phyloP scores from a whole-genome alignment of 1,139 yeast species.

The Yamadazyma atlantica region DNA sequence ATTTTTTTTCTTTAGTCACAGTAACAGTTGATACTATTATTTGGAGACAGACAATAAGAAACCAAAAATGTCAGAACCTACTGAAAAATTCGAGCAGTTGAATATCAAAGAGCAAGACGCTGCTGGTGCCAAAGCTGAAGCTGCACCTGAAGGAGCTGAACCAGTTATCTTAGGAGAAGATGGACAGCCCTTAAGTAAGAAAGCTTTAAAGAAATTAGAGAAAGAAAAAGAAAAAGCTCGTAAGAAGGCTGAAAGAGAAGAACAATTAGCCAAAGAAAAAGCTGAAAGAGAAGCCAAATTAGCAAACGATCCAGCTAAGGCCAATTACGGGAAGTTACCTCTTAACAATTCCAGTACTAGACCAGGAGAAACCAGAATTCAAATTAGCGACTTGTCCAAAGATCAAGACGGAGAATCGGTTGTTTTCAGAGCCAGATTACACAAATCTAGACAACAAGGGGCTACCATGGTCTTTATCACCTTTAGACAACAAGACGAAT shows the following conservation, averaged over 20 bases:
- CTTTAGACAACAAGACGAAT: slow-evolving; percentile 82
- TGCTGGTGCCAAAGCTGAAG: slow-evolving; percentile 21
- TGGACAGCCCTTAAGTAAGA: slow-evolving; percentile 93
- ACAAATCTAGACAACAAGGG: slow-evolving; percentile 91
- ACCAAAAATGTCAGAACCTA: slow-evolving; percentile 19
- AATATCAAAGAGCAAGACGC: slow-evolving; percentile 22
- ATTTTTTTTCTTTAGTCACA: neutral
- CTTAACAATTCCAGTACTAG: slow-evolving; percentile 75
- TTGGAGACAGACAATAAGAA: neutral
- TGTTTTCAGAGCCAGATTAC: slow-evolving; percentile 89
- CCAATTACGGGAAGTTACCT: slow-evolving; percentile 86
- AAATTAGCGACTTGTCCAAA: slow-evolving; percentile 55
- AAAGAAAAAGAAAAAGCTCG: slow-evolving; percentile 91
- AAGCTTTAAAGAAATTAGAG: slow-evolving; percentile 90
- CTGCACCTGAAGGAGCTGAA: slow-evolving; percentile 17
- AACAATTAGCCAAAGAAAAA: slow-evolving; percentile 80
- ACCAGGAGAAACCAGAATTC: slow-evolving; percentile 58
- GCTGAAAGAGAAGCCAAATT: slow-evolving; percentile 73
- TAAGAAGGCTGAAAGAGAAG: slow-evolving; percentile 92
- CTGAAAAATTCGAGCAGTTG: slow-evolving; percentile 36
- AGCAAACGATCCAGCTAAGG: slow-evolving; percentile 82
- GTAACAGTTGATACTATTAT: neutral
- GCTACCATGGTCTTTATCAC: slow-evolving; percentile 90
- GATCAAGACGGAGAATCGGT: slow-evolving; percentile 78
- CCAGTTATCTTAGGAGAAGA: slow-evolving; percentile 64